Evolutionary conservation across 495 filamentous ascomycete genomes (phyloP).

Genomic region (Aspergillus saccharolyticus): DNA sequence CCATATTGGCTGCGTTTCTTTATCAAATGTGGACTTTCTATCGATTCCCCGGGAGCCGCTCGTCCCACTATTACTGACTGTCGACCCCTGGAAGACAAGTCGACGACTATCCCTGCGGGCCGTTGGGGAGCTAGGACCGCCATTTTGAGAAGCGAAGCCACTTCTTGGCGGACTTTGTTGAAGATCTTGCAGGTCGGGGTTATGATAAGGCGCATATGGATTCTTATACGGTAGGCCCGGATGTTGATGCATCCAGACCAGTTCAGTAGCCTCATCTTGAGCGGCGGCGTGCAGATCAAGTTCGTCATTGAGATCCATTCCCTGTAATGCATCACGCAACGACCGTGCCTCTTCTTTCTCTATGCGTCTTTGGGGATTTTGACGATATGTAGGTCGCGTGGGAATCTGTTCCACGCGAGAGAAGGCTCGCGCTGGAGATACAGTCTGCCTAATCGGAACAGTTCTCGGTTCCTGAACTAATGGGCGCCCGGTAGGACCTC

Average conservation of each 20-base stretch:
- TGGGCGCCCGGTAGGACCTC: constrained; percentile 36
- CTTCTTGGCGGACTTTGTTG: constrained; percentile 53
- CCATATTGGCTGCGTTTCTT: neutral
- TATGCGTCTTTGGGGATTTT: constrained; percentile 75
- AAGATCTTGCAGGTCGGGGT: constrained; percentile 30
- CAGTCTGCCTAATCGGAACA: constrained; percentile 35
- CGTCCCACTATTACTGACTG: constrained; percentile 25
- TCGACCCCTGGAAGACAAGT: constrained; percentile 48
- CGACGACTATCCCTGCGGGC: constrained; percentile 28
- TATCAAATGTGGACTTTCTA: neutral
- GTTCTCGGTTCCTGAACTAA: constrained; percentile 40
- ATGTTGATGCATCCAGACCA: constrained; percentile 81
- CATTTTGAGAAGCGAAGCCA: constrained; percentile 54
- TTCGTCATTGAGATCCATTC: constrained; percentile 71
- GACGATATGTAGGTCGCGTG: constrained; percentile 64
- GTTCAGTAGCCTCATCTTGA: constrained; percentile 78
- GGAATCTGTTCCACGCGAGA: constrained; percentile 26
- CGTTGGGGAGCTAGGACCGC: constrained; percentile 43
- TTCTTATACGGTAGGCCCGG: constrained; percentile 50
- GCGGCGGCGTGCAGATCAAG: constrained; percentile 65
- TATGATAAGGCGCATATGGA: constrained; percentile 56
- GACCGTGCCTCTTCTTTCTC: constrained; percentile 80
- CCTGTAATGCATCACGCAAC: constrained; percentile 72
- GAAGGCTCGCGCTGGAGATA: constrained; percentile 37
- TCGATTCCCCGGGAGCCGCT: neutral